Base-by-base conservation (phyloP, 2,329 filamentous ascomycete genomes). In the Chrysoporthe austroafricana region DNA sequence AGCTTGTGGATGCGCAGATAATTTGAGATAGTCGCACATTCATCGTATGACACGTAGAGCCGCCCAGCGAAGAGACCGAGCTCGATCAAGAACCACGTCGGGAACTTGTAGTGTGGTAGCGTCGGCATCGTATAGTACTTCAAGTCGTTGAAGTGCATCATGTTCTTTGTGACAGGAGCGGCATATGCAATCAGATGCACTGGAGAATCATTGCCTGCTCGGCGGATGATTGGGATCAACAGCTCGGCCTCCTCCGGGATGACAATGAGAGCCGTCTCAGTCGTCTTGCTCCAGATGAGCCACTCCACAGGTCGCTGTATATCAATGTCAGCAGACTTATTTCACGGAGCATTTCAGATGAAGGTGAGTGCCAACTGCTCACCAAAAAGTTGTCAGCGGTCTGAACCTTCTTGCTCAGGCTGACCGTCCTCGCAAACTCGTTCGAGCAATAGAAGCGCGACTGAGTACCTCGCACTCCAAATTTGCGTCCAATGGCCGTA, bases 171-270 rank as follows among this genome's bases (percentile, higher is more conserved):
- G 0, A 88, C 81, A 0, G 90, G 86, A 0, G 88, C 84, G 0
- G 88, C 81, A 68, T 91, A 91, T 0, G 81, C 77, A 0, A 90
- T 72, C 0, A 91, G 77, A 65, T 85, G 80, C 0, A 82, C 80
- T 0, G 71, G 66, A 18, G 50, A 65, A 0, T 36, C 54, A 0
- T 64, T n/a, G 1, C 56, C 63, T 8, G 57, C 36, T 18, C 13
- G 52, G 1, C 75, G 75, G 6, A 90, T 70, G 0, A 80, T 69
- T 0, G 81, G 80, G 3, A 91, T 79, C 0, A 91, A 70, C 0
- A 72, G 58, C 66, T 91, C 86, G 0, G 84, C 87, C 73, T 92
- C 90, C 70, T 91, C 89, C 0, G 88, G 86, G 39, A 86, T 87
- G 1, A 91, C 73, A 1, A 91, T 74, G 0, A 92, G 70, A 0